phyloP scores from a whole-genome alignment of 345 rosid species.

The Citrus sp. region DNA sequence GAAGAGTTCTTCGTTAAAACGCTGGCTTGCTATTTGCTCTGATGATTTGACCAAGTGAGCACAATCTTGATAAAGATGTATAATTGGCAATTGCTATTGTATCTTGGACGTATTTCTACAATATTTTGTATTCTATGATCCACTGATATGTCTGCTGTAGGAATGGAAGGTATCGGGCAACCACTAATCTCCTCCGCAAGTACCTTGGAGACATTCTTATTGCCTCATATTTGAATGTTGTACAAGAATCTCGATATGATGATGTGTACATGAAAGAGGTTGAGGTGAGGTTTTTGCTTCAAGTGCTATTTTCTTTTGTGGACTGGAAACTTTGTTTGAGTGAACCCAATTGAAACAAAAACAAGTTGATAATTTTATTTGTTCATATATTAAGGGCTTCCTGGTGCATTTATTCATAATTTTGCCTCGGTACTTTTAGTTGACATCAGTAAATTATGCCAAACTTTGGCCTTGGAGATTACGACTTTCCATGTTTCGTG shows the following conservation, averaged over 20 bases:
- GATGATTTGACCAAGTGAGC: slow-evolving; percentile 79
- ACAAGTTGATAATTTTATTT: background rate
- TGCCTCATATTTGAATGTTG: slow-evolving; percentile 60
- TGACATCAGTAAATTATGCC: background rate
- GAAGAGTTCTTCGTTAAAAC: slow-evolving; percentile 60
- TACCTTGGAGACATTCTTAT: slow-evolving; percentile 87
- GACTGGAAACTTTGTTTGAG: background rate
- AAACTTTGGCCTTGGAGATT: background rate
- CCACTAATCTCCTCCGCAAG: slow-evolving; percentile 70
- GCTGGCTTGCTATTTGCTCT: slow-evolving; percentile 87
- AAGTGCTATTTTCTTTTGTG: background rate
- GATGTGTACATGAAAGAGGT: slow-evolving; percentile 78
- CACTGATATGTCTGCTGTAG: slow-evolving; percentile 32
- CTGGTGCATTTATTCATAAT: background rate
- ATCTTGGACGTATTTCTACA: background rate
- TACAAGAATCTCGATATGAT: slow-evolving; percentile 76
- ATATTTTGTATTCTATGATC: background rate
- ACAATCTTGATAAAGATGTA: slow-evolving; percentile 4
- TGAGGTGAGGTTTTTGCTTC: slow-evolving; percentile 51
- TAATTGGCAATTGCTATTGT: background rate
- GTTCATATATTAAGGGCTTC: background rate
- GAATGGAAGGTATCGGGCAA: slow-evolving; percentile 57
- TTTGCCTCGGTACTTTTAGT: background rate
- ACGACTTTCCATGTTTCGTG: background rate
- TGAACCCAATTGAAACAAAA: background rate